Evolutionary conservation across 768 basidiomycete genomes (phyloP).

Genomic region (Suillus weaverae): DNA sequence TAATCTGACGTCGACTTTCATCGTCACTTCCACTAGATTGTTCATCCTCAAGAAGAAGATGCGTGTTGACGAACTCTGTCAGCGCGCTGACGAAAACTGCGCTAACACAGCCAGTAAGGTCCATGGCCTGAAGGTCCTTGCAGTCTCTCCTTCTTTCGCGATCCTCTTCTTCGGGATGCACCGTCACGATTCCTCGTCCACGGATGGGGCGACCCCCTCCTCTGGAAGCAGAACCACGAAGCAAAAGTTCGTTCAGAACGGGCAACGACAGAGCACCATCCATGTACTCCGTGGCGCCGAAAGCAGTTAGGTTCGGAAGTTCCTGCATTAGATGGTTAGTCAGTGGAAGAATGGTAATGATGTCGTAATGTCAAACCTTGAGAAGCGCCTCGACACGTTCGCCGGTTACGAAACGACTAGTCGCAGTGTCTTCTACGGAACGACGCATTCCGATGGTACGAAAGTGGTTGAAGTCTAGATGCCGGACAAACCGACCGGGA

Average conservation of each 20-base stretch:
- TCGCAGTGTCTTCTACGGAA: conserved; percentile 85
- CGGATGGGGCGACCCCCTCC: conserved; percentile 68
- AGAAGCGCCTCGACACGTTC: conserved; percentile 77
- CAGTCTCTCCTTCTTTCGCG: conserved; percentile 71
- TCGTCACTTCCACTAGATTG: conserved; percentile 49
- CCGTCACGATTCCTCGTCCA: conserved; percentile 51
- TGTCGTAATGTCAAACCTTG: conserved; percentile 49
- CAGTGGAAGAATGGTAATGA: conserved; percentile 10
- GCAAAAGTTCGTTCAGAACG: conserved; percentile 87
- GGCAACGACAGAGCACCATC: conserved; percentile 84
- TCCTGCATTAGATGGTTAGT: conserved; percentile 50
- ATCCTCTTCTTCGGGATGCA: conserved; percentile 74
- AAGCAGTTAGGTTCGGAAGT: conserved; percentile 79
- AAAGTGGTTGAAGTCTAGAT: conserved; percentile 96
- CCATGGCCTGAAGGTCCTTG: conserved; percentile 82
- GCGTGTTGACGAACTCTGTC: conserved; percentile 73
- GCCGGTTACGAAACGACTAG: conserved; percentile 90
- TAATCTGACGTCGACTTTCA: conserved; percentile 29
- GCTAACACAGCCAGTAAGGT: conserved; percentile 94
- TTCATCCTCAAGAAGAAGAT: conserved; percentile 47
- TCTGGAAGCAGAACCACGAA: conserved; percentile 75
- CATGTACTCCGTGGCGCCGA: conserved; percentile 99
- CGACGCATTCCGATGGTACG: conserved; percentile 95
- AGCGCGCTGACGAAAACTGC: conserved; percentile 86
- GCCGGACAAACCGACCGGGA: conserved; percentile 78